A percentile compares a stretch with the other conserved stretches of the same genome.
phyloP scores from a whole-genome alignment of 2,329 filamentous ascomycete genomes.

The Arthrobotrys conoides region DNA sequence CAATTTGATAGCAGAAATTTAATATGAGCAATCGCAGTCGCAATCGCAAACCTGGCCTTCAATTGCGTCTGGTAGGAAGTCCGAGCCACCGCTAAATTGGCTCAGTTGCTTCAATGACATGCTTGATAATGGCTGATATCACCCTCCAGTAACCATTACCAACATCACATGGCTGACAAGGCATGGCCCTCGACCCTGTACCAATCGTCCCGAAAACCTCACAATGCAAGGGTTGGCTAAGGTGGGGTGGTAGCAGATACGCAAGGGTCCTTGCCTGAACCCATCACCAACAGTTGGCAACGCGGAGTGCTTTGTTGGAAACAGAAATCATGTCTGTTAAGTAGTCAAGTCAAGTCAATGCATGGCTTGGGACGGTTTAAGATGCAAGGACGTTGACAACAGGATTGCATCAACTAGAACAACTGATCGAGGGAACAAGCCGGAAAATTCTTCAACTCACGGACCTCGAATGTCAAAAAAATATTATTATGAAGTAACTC shows the following conservation, averaged over 20 bases:
- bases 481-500: too few species aligned
- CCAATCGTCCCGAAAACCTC: conserved; percentile 26
- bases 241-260: conserved; percentile 15
- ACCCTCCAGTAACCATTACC: neutral
- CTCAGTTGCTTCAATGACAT: conserved; percentile 26
- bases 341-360: too few species aligned
- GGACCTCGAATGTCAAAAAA: neutral
- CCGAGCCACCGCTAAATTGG: conserved; percentile 41
- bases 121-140: conserved; percentile 31
- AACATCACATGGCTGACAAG: conserved; percentile 40
- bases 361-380: neutral
- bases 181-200: conserved; percentile 23
- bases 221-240: conserved; percentile 14
- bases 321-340: neutral
- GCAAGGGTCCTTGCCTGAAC: conserved; percentile 17
- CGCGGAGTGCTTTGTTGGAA: conserved; percentile 37
- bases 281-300: conserved; percentile 16
- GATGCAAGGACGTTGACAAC: conserved; percentile 9
- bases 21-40: conserved; percentile 17
- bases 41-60: conserved; percentile 12
- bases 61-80: conserved; percentile 11
- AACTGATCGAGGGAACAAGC: conserved; percentile 1
- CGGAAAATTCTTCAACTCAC: conserved; percentile 21
- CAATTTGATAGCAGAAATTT: neutral
- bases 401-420: conserved; percentile 6